Conservation (phyloP, 176 grass and related monocot genomes). For the Cymbopogon citratus region DNA sequence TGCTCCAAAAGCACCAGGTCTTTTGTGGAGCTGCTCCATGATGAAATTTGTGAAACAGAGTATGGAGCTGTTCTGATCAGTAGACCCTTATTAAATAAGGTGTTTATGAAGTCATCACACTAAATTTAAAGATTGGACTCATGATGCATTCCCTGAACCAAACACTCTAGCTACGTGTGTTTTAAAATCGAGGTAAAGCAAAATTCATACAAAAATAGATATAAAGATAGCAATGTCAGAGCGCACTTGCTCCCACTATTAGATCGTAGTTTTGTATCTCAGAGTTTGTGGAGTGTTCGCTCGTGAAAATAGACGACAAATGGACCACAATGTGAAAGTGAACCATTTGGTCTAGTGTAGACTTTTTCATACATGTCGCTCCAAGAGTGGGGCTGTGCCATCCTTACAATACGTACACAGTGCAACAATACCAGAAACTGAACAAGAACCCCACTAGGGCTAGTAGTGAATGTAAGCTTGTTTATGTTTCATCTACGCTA, state of each 20-base stretch:
- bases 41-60: too few relatives aligned
- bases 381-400: not conserved
- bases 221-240: not conserved
- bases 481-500: not conserved
- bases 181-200: not conserved
- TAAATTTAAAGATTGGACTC: too few relatives aligned
- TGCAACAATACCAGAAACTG: not conserved
- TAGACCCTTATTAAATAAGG: too few relatives aligned
- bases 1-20: too few relatives aligned
- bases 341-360: constrained; percentile 14
- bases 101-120: too few relatives aligned
- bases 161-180: not conserved
- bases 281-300: too few relatives aligned
- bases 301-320: not conserved
- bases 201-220: not conserved
- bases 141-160: too few relatives aligned
- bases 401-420: not conserved
- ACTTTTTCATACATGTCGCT: not conserved
- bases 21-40: too few relatives aligned
- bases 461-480: not conserved
- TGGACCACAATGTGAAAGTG: constrained; percentile 19
- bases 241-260: not conserved
- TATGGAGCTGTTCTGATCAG: too few relatives aligned
- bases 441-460: constrained; percentile 9
- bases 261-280: not conserved